These are phyloP conservation scores for Sisymbrium irio DNA, from an alignment of 345 rosid species.

Conservation along the genomic window DNA sequence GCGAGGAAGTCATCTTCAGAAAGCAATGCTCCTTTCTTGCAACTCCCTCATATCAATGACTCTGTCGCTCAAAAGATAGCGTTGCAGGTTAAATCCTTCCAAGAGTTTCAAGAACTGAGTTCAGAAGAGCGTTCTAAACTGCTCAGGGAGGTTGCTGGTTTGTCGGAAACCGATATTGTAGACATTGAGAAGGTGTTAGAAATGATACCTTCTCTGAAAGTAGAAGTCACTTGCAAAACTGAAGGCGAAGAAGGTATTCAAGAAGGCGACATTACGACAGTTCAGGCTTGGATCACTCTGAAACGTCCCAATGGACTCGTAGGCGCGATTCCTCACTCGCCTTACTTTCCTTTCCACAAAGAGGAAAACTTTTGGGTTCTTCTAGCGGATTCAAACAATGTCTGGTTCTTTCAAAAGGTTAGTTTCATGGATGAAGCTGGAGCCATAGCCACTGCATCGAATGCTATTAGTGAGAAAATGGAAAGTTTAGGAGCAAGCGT, in stretches of 20 bases:
- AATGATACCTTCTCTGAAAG: conserved; percentile 79
- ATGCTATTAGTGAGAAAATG: conserved; percentile 41
- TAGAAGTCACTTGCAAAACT: conserved; percentile 80
- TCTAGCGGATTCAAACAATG: conserved; percentile 71
- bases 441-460: conserved; percentile 74
- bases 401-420: conserved; percentile 91
- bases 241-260: conserved; percentile 96
- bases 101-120: conserved; percentile 63
- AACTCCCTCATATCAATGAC: conserved; percentile 84
- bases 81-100: conserved; percentile 59
- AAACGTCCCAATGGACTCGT: conserved; percentile 70
- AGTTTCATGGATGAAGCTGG: conserved; percentile 90
- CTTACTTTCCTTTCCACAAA: conserved; percentile 76
- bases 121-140: conserved; percentile 68
- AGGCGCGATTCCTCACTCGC: conserved; percentile 81
- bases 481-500: conserved; percentile 81
- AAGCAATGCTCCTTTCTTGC: conserved; percentile 78
- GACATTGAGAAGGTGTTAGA: conserved; percentile 73
- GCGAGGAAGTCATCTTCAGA: conserved; percentile 81
- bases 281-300: conserved; percentile 84
- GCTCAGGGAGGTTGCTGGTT: conserved; percentile 62
- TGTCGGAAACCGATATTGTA: conserved; percentile 55
- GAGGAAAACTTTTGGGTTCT: conserved; percentile 93
- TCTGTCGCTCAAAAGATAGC: conserved; percentile 57
- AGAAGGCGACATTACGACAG: conserved; percentile 77